Evolutionary conservation across 2,329 filamentous ascomycete genomes (phyloP).

Genomic region (Cordyceps pruinosa): DNA sequence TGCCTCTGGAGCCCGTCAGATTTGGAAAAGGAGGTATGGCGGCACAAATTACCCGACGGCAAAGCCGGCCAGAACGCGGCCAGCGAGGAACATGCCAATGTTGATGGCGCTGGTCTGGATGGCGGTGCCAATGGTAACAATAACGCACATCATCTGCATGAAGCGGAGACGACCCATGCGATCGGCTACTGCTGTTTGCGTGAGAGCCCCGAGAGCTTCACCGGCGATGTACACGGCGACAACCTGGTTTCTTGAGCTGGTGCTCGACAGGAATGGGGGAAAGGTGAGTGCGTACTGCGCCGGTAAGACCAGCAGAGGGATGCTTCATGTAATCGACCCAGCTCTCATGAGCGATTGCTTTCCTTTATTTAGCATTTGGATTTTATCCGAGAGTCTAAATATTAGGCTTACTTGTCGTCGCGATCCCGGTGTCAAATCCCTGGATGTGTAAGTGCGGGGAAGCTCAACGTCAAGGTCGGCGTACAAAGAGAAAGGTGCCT

Average conservation of each 20-base stretch:
- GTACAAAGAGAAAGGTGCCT: constrained; percentile 51
- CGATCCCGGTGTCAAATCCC: constrained; percentile 55
- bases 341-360: constrained; percentile 52
- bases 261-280: background rate
- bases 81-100: constrained; percentile 47
- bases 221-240: constrained; percentile 54
- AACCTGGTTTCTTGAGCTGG: constrained; percentile 25
- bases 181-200: constrained; percentile 48
- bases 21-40: constrained; percentile 21
- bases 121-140: constrained; percentile 47
- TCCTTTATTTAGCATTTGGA: background rate
- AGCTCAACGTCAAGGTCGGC: constrained; percentile 16
- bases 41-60: constrained; percentile 3
- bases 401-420: constrained; percentile 44
- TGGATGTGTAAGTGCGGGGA: constrained; percentile 17
- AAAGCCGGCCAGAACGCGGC: constrained; percentile 38
- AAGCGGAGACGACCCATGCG: constrained; percentile 45
- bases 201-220: constrained; percentile 47
- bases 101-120: constrained; percentile 49
- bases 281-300: constrained; percentile 30
- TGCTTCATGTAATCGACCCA: constrained; percentile 53
- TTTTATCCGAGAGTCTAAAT: background rate
- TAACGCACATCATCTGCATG: constrained; percentile 45
- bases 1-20: constrained; percentile 25
- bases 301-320: constrained; percentile 48